A percentile compares a stretch with the other conserved stretches of the same genome.
These are phyloP conservation scores for Biscutella laevigata DNA, from an alignment of 441 rosid genomes.

Conservation along the genomic window DNA sequence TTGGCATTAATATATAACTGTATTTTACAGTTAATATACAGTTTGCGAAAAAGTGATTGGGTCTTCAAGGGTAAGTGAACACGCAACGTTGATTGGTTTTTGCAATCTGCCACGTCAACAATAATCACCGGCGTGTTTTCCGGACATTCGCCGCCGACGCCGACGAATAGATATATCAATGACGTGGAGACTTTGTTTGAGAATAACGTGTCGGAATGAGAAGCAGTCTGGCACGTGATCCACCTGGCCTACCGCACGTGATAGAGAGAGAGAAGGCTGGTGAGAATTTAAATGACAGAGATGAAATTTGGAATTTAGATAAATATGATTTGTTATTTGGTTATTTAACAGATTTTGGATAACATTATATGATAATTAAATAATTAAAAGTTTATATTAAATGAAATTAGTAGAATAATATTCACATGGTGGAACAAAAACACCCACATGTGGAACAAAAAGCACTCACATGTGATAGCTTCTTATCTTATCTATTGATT, in stretches of 20 bases:
- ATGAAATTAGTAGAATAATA: too few relatives aligned
- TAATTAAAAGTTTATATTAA: too few relatives aligned
- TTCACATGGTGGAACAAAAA: too few relatives aligned
- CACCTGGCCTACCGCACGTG: slow-evolving; percentile 20
- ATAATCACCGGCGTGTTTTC: slow-evolving; percentile 24
- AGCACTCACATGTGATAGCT: too few relatives aligned
- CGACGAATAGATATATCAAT: slow-evolving; percentile 1
- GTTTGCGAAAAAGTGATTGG: background rate
- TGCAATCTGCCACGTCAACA: slow-evolving; percentile 1
- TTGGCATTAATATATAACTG: background rate
- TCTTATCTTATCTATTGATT: too few relatives aligned
- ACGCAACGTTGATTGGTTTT: background rate
- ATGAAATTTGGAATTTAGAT: too few relatives aligned
- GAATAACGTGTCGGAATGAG: slow-evolving; percentile 14
- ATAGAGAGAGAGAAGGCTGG: background rate
- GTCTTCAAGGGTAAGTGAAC: background rate
- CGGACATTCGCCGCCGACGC: slow-evolving; percentile 22
- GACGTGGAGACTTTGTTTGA: slow-evolving; percentile 15
- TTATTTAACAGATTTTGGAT: too few relatives aligned
- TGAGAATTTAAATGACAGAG: background rate
- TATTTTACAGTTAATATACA: background rate
- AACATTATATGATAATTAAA: too few relatives aligned
- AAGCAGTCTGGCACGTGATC: slow-evolving; percentile 18
- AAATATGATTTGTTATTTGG: too few relatives aligned
- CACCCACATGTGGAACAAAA: too few relatives aligned